A percentile compares a stretch with the other conserved stretches of the same genome.
These are phyloP conservation scores for Berberis thunbergii DNA, from an alignment of 164 flowering plant genomes.

Conservation along the genomic window DNA sequence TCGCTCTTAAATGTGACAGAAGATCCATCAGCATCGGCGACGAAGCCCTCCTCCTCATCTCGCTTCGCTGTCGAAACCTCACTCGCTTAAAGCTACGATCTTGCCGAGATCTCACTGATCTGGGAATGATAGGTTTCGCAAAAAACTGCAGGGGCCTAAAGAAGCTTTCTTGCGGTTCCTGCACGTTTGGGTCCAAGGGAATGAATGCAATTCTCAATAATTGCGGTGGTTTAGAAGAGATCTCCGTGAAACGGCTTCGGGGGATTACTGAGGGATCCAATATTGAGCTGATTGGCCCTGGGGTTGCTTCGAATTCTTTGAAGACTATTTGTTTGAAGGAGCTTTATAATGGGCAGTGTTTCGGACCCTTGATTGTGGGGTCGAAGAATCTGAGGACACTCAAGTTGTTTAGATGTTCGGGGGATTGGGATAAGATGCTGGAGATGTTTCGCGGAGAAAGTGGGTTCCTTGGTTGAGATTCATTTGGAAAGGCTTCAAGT, in stretches of 20 bases:
- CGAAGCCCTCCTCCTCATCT: conserved; percentile 44
- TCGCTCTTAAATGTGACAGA: conserved; percentile 64
- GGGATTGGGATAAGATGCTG: conserved; percentile 71
- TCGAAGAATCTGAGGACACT: conserved; percentile 48
- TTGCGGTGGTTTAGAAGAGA: conserved; percentile 49
- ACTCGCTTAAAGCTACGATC: conserved; percentile 70
- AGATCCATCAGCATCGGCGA: conserved; percentile 47
- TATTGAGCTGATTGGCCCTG: conserved; percentile 41
- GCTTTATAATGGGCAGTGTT: conserved; percentile 34
- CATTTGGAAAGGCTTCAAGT: conserved; percentile 56
- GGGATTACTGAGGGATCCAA: conserved; percentile 34
- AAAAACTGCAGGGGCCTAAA: conserved; percentile 41
- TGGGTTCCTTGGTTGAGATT: conserved; percentile 36
- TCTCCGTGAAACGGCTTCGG: conserved; percentile 62
- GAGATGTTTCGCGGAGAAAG: conserved; percentile 27
- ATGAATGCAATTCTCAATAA: conserved; percentile 51
- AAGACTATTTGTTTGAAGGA: conserved; percentile 27
- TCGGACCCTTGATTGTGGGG: conserved; percentile 47
- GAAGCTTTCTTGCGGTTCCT: conserved; percentile 69
- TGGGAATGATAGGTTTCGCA: conserved; percentile 47
- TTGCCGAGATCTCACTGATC: conserved; percentile 59
- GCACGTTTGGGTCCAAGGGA: conserved; percentile 54
- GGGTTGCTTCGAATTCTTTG: conserved; percentile 34
- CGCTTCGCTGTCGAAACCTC: conserved; percentile 46
- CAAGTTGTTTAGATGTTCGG: conserved; percentile 58